Evolutionary conservation across 306 rosid species (phyloP), one percentile per base, ranked within the genome.

Genomic region (Echinosophora koreensis): DNA sequence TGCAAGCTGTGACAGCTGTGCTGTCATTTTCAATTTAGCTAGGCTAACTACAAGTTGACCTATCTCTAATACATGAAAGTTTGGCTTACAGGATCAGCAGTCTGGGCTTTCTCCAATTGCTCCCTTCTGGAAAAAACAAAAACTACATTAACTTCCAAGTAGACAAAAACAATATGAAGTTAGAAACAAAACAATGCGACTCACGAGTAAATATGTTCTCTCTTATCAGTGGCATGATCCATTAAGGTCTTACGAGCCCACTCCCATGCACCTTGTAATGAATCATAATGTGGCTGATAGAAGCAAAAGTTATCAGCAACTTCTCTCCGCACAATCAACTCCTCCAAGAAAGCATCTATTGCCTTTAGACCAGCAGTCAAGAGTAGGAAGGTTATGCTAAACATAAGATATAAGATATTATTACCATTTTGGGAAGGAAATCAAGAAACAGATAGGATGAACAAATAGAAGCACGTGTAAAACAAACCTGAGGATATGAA

Each of bases 191-290:
- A 42, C 2, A 77, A 71, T 22, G 67, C 38, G 71, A 83, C 94
- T 80, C 82, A 92, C 97, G 97, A 81, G 87, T 90, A 94, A 70
- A 80, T 49, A 80, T 83, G 92, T 74, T 89, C 91, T 77, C 97
- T 73, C 86, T 86, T 86, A 79, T 92, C 98, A 0, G 78, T 72
- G 78, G 98, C 93, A 82, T 95, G 98, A 75, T 88, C 91, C 78
- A 82, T 77, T 84, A 95, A 88, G 71, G 95, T 92, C 83, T 89
- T 92, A 14, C 92, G 96, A 67, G 98, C 98, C 98, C 98, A 95
- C 47, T 87, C 93, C 98, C 98, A 90, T 35, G 98, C 93, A 69
- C 98, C 98, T 76, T 68, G 84, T 15, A 95, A 58, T 60, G 97
- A 90, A 84, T 95, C 98, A 56, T 95, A 95, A 78, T 76, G 90